Base-by-base conservation (phyloP, 139 green algal genomes). In the Chlorella vulgaris region DNA sequence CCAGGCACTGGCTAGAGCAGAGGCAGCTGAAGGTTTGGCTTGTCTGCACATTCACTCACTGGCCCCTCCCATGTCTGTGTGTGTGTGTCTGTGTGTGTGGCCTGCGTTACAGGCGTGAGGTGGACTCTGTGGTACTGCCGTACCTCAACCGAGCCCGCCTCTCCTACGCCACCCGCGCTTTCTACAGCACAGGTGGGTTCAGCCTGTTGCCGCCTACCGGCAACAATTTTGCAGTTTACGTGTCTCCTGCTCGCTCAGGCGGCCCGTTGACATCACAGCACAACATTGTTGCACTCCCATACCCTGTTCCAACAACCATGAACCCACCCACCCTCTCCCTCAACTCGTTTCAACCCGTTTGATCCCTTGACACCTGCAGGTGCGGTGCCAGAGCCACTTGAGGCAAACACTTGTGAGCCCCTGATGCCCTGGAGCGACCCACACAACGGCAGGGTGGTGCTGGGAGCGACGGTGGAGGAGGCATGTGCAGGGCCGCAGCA, bases 141-240 rank as follows among this genome's bases (percentile, higher is more conserved):
- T 97, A 96, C 85, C 86, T 96, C 43, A 97, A 97, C 82, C 84
- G 92, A 28, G 92, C 93, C 1, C 86, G 93, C 62, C 84, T 96
- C 18, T 78, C 78, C 0, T 86, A 90, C 42, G 77, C 75, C 0
- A 69, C 77, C 4, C 31, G 78, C 35, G 68, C 39, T 40, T 93
- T 91, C 42, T 82, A 86, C 28, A 38, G 36, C n/a, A 83, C 74
- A 26, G 78, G 78, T 83, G 28, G 5, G 78, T n/a, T n/a, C n/a
- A n/a, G n/a, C n/a, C n/a, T n/a, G n/a, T n/a, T n/a, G n/a, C n/a
- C n/a, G n/a, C n/a, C n/a, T n/a, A n/a, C n/a, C n/a, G n/a, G n/a
- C n/a, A n/a, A n/a, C n/a, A n/a, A n/a, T n/a, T n/a, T n/a, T n/a
- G n/a, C n/a, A n/a, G n/a, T n/a, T n/a, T n/a, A n/a, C n/a, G n/a